Conservation (phyloP, 371 early-diverging fungal genomes). For the Paraphysoderma sedebokerense region DNA sequence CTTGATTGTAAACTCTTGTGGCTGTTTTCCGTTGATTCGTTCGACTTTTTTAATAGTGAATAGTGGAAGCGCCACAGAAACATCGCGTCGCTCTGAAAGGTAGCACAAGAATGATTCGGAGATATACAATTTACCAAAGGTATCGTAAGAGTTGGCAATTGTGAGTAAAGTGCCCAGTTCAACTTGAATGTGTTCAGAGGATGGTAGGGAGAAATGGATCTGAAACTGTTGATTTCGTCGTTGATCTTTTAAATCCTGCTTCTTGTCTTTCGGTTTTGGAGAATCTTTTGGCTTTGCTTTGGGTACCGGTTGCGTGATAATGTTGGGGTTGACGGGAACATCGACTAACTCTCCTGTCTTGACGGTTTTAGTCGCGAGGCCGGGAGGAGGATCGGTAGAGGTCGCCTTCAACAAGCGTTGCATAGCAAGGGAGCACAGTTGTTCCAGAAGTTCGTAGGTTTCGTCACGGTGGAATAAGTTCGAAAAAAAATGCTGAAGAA, state of each 20-base stretch:
- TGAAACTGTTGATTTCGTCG: slow-evolving; percentile 65
- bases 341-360: too few relatives aligned
- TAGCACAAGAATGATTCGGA: slow-evolving; percentile 76
- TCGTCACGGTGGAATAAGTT: slow-evolving; percentile 91
- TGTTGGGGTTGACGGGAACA: neutral
- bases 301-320: neutral
- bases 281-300: neutral
- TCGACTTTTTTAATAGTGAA: slow-evolving; percentile 82
- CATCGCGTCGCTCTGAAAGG: slow-evolving; percentile 31
- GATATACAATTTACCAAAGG: slow-evolving; percentile 48
- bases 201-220: slow-evolving; percentile 45
- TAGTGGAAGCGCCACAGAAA: slow-evolving; percentile 62
- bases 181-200: slow-evolving; percentile 37
- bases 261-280: slow-evolving; percentile 5
- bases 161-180: slow-evolving; percentile 28
- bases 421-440: slow-evolving; percentile 72
- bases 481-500: slow-evolving; percentile 60
- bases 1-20: slow-evolving; percentile 25
- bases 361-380: slow-evolving; percentile 8
- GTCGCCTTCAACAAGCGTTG: slow-evolving; percentile 57
- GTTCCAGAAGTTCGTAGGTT: slow-evolving; percentile 77
- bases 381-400: slow-evolving; percentile 2
- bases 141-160: neutral
- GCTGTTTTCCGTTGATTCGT: slow-evolving; percentile 30
- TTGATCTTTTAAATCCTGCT: slow-evolving; percentile 36